phyloP scores from a whole-genome alignment of 129 eudicot genomes.

The Flaveria brownii region DNA sequence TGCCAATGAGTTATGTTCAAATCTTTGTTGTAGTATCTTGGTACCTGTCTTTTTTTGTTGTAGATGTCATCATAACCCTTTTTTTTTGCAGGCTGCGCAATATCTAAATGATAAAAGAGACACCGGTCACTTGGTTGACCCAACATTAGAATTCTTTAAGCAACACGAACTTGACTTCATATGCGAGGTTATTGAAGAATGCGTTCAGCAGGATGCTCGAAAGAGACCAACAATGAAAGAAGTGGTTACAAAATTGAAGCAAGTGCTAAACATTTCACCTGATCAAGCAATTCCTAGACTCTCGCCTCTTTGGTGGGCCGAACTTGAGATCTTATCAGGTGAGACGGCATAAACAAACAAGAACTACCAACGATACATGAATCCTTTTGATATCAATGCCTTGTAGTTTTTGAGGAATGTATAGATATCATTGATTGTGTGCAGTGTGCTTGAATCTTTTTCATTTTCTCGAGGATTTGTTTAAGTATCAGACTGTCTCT shows the following conservation, averaged over 20 bases:
- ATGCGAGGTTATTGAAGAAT: slow-evolving; percentile 63
- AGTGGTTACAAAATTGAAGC: slow-evolving; percentile 48
- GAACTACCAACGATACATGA: not conserved
- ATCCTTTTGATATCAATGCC: slow-evolving; percentile 5
- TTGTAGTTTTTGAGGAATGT: slow-evolving; percentile 9
- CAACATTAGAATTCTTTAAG: slow-evolving; percentile 59
- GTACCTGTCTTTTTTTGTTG: too few relatives aligned
- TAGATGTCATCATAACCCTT: not conserved
- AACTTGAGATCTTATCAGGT: slow-evolving; percentile 85
- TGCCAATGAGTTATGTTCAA: not conserved
- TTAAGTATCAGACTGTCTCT: slow-evolving; percentile 11
- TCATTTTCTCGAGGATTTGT: slow-evolving; percentile 23
- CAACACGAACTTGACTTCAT: slow-evolving; percentile 59
- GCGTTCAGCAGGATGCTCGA: slow-evolving; percentile 55
- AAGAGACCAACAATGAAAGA: slow-evolving; percentile 69
- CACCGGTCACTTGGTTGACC: slow-evolving; percentile 52
- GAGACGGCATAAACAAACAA: slow-evolving; percentile 53
- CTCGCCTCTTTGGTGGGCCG: slow-evolving; percentile 99
- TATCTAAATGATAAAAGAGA: slow-evolving; percentile 48
- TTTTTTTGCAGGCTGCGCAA: slow-evolving; percentile 48
- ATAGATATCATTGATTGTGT: slow-evolving; percentile 16
- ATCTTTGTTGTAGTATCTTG: not conserved
- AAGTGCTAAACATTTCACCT: slow-evolving; percentile 60
- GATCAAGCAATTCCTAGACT: slow-evolving; percentile 79
- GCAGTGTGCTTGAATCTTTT: slow-evolving; percentile 25